A percentile compares a stretch with the other conserved stretches of the same genome.
Conservation (phyloP, 169 alveolate genomes). For the Plasmodium reichenowi region DNA sequence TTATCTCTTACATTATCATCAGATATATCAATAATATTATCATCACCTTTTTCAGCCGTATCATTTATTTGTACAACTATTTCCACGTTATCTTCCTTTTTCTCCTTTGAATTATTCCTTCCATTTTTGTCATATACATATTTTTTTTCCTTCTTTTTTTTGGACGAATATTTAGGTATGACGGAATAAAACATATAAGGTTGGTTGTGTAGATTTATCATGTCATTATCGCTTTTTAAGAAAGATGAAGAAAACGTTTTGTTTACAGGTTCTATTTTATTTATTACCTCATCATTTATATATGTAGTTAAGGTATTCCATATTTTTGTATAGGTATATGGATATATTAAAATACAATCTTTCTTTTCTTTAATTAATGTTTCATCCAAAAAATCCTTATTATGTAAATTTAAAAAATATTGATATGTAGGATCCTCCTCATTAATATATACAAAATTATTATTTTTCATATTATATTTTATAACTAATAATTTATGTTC, state of each 20-base stretch:
- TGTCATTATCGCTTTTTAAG: constrained; percentile 33
- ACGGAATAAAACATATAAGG: constrained; percentile 77
- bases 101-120: background rate
- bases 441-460: constrained; percentile 37
- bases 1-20: too few species aligned
- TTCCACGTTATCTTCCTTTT: constrained; percentile 32
- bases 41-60: background rate
- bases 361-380: constrained; percentile 35
- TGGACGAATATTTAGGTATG: constrained; percentile 57
- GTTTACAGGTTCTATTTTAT: constrained; percentile 76
- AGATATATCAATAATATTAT: background rate
- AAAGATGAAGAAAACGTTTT: constrained; percentile 76
- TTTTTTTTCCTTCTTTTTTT: constrained; percentile 1
- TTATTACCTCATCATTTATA: constrained; percentile 75
- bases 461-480: constrained; percentile 40
- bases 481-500: constrained; percentile 63
- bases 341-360: constrained; percentile 53
- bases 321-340: constrained; percentile 68
- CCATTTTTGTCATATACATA: background rate
- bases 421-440: constrained; percentile 55
- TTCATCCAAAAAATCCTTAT: constrained; percentile 56
- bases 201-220: constrained; percentile 35
- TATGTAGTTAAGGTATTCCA: constrained; percentile 74
- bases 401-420: constrained; percentile 63
- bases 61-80: background rate